Evolutionary conservation across 306 rosid species (phyloP), one percentile per base, ranked within the genome.

Genomic region (Amphicarpaea edgeworthii): DNA sequence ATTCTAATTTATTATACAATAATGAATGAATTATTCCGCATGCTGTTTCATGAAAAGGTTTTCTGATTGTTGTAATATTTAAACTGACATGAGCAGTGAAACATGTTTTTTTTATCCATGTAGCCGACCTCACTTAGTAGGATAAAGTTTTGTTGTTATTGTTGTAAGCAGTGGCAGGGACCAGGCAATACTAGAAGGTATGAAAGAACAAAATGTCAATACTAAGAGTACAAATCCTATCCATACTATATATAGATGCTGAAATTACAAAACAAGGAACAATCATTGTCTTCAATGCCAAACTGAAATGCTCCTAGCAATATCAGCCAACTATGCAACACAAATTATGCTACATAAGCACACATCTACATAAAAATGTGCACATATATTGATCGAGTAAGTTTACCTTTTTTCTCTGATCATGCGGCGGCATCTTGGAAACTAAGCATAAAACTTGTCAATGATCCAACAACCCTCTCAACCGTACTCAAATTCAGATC

Each of bases 401-500:
- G 46, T 64, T 68, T 79, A 86, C 97, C 97, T 90, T 92, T 88
- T 88, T 92, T 81, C 89, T 88, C 72, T 86, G 96, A 83, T 90
- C 97, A 69, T 84, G 82, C 87, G 87, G 82, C 87, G 87, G 87
- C 97, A 92, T 92, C 86, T 81, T 79, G 67, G 63, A 79, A 79
- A 77, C 65, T 79, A 69, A 79, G 85, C 93, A 88, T 83, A 71
- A 83, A 81, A 82, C 49, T 63, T 50, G 28, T 34, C 70, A 53
- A 53, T 73, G 49, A 85, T 78, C 73, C 41, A 84, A 78, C 86
- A 83, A 69, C 81, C 78, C 83, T 21, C 21, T 34, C 49, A 50
- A 70, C 67, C 50, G 54, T 43, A 72, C 77, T 55, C 79, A 83
- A 83, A 62, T 79, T 75, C 80, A 71, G 86, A 87, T 90, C 83